Conservation (phyloP, 306 rosid species). For the Dicorynia guianensis region DNA sequence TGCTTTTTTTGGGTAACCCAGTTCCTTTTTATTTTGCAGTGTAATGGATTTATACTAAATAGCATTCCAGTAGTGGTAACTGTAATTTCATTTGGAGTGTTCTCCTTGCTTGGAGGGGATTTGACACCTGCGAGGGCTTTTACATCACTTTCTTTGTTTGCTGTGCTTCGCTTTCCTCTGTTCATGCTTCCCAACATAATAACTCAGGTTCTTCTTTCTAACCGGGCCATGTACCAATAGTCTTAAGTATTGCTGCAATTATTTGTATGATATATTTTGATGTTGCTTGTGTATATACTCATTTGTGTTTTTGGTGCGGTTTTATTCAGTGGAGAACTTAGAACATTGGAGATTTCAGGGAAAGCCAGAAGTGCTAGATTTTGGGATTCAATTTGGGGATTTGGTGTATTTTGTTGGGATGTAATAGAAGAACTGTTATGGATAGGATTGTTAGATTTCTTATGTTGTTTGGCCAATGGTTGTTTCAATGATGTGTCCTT, state of each 20-base stretch:
- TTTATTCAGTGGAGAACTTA: neutral
- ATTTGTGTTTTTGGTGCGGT: neutral
- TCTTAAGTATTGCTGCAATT: neutral
- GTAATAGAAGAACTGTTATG: neutral
- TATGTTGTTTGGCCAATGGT: neutral
- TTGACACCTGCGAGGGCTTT: slow-evolving; percentile 96
- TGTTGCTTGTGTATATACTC: neutral
- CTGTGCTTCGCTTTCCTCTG: slow-evolving; percentile 97
- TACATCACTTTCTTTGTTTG: slow-evolving; percentile 91
- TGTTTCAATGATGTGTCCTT: neutral
- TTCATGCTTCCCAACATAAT: slow-evolving; percentile 97
- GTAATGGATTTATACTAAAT: slow-evolving; percentile 77
- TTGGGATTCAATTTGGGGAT: neutral
- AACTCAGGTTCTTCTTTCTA: slow-evolving; percentile 73
- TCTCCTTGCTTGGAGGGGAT: slow-evolving; percentile 91
- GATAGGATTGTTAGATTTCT: neutral
- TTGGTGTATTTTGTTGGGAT: neutral
- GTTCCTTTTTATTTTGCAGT: slow-evolving; percentile 65
- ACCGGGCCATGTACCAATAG: neutral
- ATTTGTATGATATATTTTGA: neutral
- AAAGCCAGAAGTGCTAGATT: neutral
- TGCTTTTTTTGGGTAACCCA: slow-evolving; percentile 26
- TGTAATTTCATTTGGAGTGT: slow-evolving; percentile 93
- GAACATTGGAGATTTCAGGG: neutral
- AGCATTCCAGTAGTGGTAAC: slow-evolving; percentile 94